Evolutionary conservation across 129 eudicot genomes (phyloP).

Genomic region (Artemisia tridentata): DNA sequence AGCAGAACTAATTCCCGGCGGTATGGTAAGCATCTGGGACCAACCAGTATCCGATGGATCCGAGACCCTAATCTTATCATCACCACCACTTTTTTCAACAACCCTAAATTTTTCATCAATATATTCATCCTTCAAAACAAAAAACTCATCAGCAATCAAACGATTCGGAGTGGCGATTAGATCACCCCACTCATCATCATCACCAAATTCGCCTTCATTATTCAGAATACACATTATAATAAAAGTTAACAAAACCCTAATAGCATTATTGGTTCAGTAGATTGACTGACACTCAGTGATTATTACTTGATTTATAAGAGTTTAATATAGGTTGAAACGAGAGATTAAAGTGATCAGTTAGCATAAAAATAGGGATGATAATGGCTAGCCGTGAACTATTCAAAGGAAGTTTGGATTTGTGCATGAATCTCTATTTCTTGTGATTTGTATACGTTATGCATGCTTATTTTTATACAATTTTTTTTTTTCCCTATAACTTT

Average conservation of each 20-base stretch:
- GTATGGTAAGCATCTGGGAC: conserved; percentile 44
- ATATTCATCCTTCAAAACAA: conserved; percentile 33
- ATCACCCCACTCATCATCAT: conserved; percentile 43
- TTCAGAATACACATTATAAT: conserved; percentile 12
- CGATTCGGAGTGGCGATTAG: conserved; percentile 32
- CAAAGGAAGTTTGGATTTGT: conserved; percentile 56
- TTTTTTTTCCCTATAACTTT: too few species aligned
- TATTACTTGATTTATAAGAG: not conserved
- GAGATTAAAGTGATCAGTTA: conserved; percentile 33
- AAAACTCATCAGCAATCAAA: conserved; percentile 30
- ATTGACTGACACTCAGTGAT: conserved; percentile 43
- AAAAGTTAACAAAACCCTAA: conserved; percentile 17
- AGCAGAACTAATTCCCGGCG: conserved; percentile 53
- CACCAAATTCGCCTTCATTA: conserved; percentile 19
- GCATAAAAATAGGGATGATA: conserved; percentile 34
- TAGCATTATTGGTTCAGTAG: not conserved
- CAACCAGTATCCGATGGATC: conserved; percentile 27
- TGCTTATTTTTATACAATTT: too few species aligned
- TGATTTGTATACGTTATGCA: not conserved
- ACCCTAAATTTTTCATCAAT: conserved; percentile 16
- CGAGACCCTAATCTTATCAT: conserved; percentile 34
- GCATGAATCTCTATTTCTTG: conserved; percentile 30
- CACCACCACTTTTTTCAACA: conserved; percentile 1
- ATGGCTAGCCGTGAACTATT: conserved; percentile 52
- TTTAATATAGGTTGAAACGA: conserved; percentile 15